Evolutionary conservation across 345 rosid genomes (phyloP).

Genomic region (Schrenkiella parvula): DNA sequence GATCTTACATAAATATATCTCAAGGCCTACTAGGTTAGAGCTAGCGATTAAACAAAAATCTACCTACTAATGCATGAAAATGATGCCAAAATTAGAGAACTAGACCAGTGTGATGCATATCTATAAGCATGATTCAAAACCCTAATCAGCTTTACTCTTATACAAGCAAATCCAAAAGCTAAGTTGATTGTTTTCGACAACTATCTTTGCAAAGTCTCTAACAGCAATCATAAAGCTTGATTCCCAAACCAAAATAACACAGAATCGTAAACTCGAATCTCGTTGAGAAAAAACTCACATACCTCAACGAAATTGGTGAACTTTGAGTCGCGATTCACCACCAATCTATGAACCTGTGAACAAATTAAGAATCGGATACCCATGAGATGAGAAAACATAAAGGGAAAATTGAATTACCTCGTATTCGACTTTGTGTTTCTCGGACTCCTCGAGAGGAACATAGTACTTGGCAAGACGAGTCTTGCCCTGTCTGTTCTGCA

Average conservation of each 20-base stretch:
- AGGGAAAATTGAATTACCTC: constrained; percentile 45
- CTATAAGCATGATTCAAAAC: not conserved
- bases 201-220: not conserved
- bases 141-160: not conserved
- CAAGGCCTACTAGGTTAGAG: not conserved
- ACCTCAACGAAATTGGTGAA: constrained; percentile 97
- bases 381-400: not conserved
- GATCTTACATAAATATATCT: not conserved
- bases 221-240: not conserved
- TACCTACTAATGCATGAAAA: not conserved
- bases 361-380: not conserved
- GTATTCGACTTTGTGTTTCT: constrained; percentile 97
- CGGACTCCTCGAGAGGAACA: constrained; percentile 93
- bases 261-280: not conserved
- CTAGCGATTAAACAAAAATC: not conserved
- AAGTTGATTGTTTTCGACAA: not conserved
- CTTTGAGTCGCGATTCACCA: constrained; percentile 87
- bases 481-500: constrained; percentile 98
- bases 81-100: not conserved
- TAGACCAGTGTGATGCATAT: not conserved
- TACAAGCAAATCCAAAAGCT: not conserved
- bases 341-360: constrained; percentile 85
- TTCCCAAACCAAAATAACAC: not conserved
- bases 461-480: constrained; percentile 98
- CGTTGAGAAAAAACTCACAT: constrained; percentile 6